Evolutionary conservation across 2,329 filamentous ascomycete genomes (phyloP), one percentile per base, ranked within the genome.

Genomic region (Ambrosiella cleistominuta): DNA sequence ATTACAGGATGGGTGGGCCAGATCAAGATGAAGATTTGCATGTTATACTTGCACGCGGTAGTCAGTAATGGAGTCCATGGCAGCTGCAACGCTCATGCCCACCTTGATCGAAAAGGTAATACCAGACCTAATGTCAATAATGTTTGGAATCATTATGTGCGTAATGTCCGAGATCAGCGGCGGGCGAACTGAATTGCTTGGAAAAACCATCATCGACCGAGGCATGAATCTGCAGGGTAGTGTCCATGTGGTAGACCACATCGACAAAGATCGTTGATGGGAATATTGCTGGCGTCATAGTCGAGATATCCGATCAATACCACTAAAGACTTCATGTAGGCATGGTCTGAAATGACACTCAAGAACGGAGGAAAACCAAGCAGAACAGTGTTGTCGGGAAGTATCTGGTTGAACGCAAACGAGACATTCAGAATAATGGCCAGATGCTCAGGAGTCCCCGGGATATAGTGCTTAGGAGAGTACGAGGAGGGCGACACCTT

Each of bases 1-100:
- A n/a, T 15, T 57, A 11, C 49, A 37, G 7, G 13, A 37, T n/a
- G 47, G 54, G 12, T 54, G 19, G 5, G 54, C 38, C 27, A 60
- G 55, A 19, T 60, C 54, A 15, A 60, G 13, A 39, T 57, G 58
- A 13, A 57, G 13, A 13, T 60, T 57, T 12, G 39, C 58, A 27
- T 53, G 38, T 4, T 49, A 47, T 19, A 60, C 49, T 7, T 40
- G 5, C 7, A 57, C 37, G 2, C 42, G 56, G 47, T 57, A 57
- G 11, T 45, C 54, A 8, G 58, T 37, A n/a, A 36, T 51, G 19
- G 55, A 47, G 12, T 54, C 17, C 9, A 57, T 35, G 49, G 54
- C 49, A 13, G 45, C 51, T 12, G 35, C 35, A 40, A 54, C 54
- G n/a, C 36, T 42, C n/a, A 60, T 56, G 49, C 55, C 37, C 13